phyloP scores from a whole-genome alignment of 805 yeast genomes.

The Candida xiaguanensis region DNA sequence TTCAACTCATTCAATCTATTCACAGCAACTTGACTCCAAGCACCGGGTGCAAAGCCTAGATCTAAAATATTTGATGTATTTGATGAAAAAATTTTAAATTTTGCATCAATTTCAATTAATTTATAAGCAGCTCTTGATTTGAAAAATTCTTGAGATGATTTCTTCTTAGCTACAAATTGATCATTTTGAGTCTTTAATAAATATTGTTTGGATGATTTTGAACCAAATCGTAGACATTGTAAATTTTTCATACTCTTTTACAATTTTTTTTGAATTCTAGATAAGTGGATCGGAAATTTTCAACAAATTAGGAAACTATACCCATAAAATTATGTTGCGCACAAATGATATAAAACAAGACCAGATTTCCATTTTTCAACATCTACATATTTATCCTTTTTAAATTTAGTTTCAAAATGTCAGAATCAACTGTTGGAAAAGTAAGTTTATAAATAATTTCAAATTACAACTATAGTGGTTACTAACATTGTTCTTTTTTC shows the following conservation, averaged over 20 bases:
- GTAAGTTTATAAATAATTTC: conserved; percentile 10
- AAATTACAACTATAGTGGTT: conserved; percentile 7
- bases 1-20: conserved; percentile 34
- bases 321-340: not conserved
- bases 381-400: not conserved
- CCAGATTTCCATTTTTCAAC: not conserved
- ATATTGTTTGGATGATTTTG: conserved; percentile 7
- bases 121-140: conserved; percentile 92
- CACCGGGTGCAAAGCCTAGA: conserved; percentile 91
- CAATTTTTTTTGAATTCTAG: not conserved
- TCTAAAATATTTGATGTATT: conserved; percentile 68
- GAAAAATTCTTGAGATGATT: conserved; percentile 37
- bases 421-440: conserved; percentile 17
- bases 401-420: conserved; percentile 1
- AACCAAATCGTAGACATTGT: conserved; percentile 4
- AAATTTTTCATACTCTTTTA: not conserved
- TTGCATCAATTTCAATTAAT: conserved; percentile 67
- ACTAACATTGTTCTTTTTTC: not conserved
- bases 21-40: conserved; percentile 86
- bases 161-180: conserved; percentile 4
- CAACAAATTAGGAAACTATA: not conserved
- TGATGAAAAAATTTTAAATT: conserved; percentile 51
- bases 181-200: conserved; percentile 3
- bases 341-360: not conserved
- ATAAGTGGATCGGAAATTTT: not conserved